Evolutionary conservation across 2,329 filamentous ascomycete genomes (phyloP).

Genomic region (Ambrosiella beaveri): DNA sequence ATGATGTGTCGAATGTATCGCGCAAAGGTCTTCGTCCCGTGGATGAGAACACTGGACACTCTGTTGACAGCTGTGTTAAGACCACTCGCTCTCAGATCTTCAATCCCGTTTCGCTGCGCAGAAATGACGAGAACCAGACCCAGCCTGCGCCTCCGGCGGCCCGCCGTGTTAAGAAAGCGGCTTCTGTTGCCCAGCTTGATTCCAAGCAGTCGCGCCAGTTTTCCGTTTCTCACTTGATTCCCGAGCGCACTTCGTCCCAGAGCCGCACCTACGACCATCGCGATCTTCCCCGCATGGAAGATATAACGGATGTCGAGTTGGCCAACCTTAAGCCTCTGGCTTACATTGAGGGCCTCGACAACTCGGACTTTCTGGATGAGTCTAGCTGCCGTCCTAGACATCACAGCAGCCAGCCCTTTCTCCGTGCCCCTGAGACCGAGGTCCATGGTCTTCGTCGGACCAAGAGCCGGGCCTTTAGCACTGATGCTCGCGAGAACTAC

Average conservation of each 20-base stretch:
- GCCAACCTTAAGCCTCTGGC: conserved; percentile 3
- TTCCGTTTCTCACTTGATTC: not conserved
- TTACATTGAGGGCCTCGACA: not conserved
- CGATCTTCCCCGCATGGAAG: not conserved
- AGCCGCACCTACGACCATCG: not conserved
- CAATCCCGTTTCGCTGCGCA: conserved; percentile 9
- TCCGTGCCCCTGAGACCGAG: conserved; percentile 25
- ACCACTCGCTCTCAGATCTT: conserved; percentile 12
- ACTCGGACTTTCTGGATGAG: conserved; percentile 1
- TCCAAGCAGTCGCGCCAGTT: conserved; percentile 10
- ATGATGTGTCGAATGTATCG: conserved; percentile 60
- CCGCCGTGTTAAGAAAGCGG: conserved; percentile 1
- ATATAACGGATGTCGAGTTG: conserved; percentile 13
- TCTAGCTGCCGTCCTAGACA: conserved; percentile 27
- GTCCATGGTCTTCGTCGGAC: conserved; percentile 26
- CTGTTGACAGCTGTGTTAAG: conserved; percentile 22
- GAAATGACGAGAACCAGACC: conserved; percentile 4
- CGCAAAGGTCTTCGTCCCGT: conserved; percentile 19
- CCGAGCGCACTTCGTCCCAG: conserved; percentile 5
- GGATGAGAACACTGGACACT: conserved; percentile 21
- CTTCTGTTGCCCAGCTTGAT: conserved; percentile 10
- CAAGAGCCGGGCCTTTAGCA: conserved; percentile 26
- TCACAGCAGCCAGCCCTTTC: conserved; percentile 36
- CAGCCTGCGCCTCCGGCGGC: conserved; percentile 1
- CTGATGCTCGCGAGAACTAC: not conserved